Evolutionary conservation across 805 yeast genomes (phyloP), one percentile per base, ranked within the genome.

Genomic region (Yarrowia keelungensis): DNA sequence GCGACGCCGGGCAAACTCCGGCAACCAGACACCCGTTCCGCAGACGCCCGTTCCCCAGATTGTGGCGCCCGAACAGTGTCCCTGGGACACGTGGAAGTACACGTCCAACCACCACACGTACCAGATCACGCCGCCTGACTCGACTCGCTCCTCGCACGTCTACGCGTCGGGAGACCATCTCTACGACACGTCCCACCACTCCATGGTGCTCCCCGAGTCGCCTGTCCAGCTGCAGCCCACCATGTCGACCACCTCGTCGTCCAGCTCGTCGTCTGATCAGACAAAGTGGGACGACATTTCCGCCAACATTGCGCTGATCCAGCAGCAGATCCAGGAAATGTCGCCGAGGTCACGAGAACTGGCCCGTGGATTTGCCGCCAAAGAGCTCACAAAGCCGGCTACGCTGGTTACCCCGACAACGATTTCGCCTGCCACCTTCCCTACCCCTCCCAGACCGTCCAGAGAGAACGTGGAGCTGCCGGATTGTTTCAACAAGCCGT

Each of bases 21-120:
- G 19, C 36, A 19, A 32, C 35, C 42, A 16, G 5, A 3, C 58
- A 26, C 32, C 32, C 32, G 32, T 26, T 26, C 32, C 32, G 19
- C 43, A 16, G 8, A 4, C 46, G 8, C 16, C 58, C 38, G 47
- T 8, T 7, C 42, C 51, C 51, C 19, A 41, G 32, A 45, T 26
- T 11, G 26, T 42, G 5, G 26, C 36, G 3, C 19, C 53, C 39
- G 53, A 49, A n/a, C 46, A 42, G 47, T 42, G 47, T 10, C 38
- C 64, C 38, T 42, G 64, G 64, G 65, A 59, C 51, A 15, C 65
- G 16, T 59, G 65, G 65, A 59, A 59, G 39, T 56, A 42, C 65
- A 43, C 51, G 8, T 32, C 42, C 32, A 43, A 22, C 38, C 62
- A 26, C 46, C 62, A 49, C 43, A 51, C 51, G 16, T 59, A 59